Evolutionary conservation across 2,329 filamentous ascomycete species (phyloP).

Genomic region (Cordyceps fumosorosea): DNA sequence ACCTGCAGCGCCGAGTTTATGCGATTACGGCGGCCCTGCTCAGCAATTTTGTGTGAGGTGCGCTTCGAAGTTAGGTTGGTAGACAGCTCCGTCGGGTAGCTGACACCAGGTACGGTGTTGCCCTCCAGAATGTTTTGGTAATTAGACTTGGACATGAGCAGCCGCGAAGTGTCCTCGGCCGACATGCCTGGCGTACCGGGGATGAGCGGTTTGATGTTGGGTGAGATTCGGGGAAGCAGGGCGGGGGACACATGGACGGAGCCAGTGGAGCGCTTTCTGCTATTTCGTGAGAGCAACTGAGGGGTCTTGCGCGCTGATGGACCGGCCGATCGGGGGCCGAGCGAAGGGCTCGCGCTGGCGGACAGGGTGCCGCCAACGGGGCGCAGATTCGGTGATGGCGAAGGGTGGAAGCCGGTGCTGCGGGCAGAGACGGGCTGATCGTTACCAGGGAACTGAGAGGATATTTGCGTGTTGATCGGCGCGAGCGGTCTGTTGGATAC

Average conservation of each 20-base stretch:
- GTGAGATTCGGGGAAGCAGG: slow-evolving; percentile 81
- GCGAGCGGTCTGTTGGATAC: slow-evolving; percentile 28
- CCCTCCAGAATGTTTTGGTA: slow-evolving; percentile 97
- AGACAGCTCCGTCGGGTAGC: slow-evolving; percentile 83
- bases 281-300: slow-evolving; percentile 47
- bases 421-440: slow-evolving; percentile 39
- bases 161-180: slow-evolving; percentile 57
- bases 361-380: slow-evolving; percentile 32
- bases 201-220: slow-evolving; percentile 85
- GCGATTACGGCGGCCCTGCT: slow-evolving; percentile 88
- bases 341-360: slow-evolving; percentile 61
- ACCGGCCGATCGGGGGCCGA: slow-evolving; percentile 44
- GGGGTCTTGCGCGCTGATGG: slow-evolving; percentile 47
- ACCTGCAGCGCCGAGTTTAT: slow-evolving; percentile 92
- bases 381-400: slow-evolving; percentile 43
- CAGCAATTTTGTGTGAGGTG: slow-evolving; percentile 95
- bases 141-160: slow-evolving; percentile 91
- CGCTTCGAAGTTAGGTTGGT: slow-evolving; percentile 94
- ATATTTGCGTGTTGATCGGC: slow-evolving; percentile 37
- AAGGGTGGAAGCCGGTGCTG: slow-evolving; percentile 41
- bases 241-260: slow-evolving; percentile 81
- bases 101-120: slow-evolving; percentile 80
- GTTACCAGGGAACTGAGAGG: slow-evolving; percentile 27
- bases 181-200: slow-evolving; percentile 51
- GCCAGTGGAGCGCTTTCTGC: slow-evolving; percentile 66